Conservation (phyloP, 176 grass and related monocot species). For the Dendrocalamus sinicus region DNA sequence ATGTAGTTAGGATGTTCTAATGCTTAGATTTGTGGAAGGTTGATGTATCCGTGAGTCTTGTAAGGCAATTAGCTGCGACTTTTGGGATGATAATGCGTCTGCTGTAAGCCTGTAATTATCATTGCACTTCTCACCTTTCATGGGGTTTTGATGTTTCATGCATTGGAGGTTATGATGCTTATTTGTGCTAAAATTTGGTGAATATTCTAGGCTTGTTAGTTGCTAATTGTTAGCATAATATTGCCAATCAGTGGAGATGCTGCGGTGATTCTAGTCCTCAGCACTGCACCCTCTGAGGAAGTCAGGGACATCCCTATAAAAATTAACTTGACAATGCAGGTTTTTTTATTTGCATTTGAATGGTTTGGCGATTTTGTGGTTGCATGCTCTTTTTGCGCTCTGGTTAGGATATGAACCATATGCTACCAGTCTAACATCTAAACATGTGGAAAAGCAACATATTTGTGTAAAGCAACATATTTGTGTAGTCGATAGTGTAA, state of each 20-base stretch:
- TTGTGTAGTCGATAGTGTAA: too few species aligned
- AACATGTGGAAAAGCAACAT: too few species aligned
- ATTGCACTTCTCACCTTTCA: neutral
- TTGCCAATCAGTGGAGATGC: conserved; percentile 7
- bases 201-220: conserved; percentile 10
- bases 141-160: conserved; percentile 11
- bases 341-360: neutral
- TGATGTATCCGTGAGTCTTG: conserved; percentile 27
- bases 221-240: conserved; percentile 13
- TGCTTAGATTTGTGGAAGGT: conserved; percentile 4
- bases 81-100: conserved; percentile 14
- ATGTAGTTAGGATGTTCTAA: conserved; percentile 12
- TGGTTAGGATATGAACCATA: conserved; percentile 36
- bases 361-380: neutral
- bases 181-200: neutral
- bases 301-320: conserved; percentile 24
- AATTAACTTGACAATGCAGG: neutral
- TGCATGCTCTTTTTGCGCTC: conserved; percentile 1
- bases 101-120: conserved; percentile 9
- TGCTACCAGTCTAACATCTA: neutral
- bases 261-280: neutral
- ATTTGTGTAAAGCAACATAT: too few species aligned
- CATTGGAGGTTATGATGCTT: neutral
- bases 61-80: neutral
- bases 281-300: neutral